phyloP scores from a whole-genome alignment of 768 basidiomycete species.

The Phylloporus rhodoxanthus region DNA sequence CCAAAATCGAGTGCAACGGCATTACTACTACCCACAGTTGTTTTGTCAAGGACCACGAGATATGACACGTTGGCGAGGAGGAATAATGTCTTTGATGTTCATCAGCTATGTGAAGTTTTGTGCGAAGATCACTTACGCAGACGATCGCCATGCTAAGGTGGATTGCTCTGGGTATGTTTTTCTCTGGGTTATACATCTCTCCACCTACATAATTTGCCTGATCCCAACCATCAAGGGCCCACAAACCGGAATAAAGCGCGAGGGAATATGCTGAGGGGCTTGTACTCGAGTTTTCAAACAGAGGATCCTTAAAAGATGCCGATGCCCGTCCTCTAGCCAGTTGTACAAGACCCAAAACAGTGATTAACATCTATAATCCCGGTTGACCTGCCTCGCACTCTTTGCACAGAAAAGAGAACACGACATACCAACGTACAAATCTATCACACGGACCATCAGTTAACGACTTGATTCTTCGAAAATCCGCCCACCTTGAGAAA shows the following conservation, averaged over 20 bases:
- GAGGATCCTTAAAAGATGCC: constrained; percentile 55
- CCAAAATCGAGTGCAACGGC: constrained; percentile 93
- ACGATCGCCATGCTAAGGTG: constrained; percentile 88
- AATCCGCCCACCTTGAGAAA: constrained; percentile 60
- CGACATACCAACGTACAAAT: constrained; percentile 57
- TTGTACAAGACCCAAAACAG: constrained; percentile 73
- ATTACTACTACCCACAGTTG: constrained; percentile 69
- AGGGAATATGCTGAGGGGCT: constrained; percentile 85
- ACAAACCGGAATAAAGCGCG: constrained; percentile 92
- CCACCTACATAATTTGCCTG: constrained; percentile 88
- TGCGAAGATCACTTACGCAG: constrained; percentile 41
- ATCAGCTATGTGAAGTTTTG: not conserved
- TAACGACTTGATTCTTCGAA: not conserved
- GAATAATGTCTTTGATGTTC: constrained; percentile 54
- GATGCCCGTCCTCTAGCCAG: constrained; percentile 67
- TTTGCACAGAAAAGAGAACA: not conserved
- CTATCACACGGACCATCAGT: constrained; percentile 29
- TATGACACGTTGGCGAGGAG: constrained; percentile 83
- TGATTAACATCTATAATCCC: constrained; percentile 54
- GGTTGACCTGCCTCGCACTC: not conserved
- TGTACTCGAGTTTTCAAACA: constrained; percentile 67
- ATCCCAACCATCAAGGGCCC: constrained; percentile 98
- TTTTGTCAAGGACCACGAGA: constrained; percentile 86
- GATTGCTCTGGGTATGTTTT: constrained; percentile 83
- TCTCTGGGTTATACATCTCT: constrained; percentile 75